Conservation (phyloP, 2,329 filamentous ascomycete genomes). For the Parasarocladium wereldwijsianum region DNA sequence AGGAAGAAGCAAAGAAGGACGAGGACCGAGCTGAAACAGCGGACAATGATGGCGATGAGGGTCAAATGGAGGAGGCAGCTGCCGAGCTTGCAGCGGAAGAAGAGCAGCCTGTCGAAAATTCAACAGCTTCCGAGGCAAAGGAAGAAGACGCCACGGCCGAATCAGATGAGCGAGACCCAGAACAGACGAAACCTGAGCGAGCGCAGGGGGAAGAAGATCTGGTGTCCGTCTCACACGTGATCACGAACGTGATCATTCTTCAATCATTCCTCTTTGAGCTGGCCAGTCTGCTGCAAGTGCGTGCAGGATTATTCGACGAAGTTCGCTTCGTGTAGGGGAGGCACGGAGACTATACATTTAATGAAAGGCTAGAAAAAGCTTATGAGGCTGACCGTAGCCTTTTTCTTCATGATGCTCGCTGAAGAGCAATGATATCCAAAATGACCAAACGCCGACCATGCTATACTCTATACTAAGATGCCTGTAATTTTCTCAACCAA, state of each 20-base stretch:
- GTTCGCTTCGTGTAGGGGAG: slow-evolving; percentile 38
- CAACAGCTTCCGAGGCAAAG: slow-evolving; percentile 9
- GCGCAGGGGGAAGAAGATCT: slow-evolving; percentile 17
- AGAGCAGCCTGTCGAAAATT: no score
- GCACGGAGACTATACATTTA: no score
- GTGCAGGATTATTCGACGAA: slow-evolving; percentile 64
- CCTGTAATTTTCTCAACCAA: no score
- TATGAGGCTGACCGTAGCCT: no score
- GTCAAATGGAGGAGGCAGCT: slow-evolving; percentile 3
- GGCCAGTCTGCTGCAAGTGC: slow-evolving; percentile 58
- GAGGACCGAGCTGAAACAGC: slow-evolving; percentile 6
- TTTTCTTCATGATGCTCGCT: no score
- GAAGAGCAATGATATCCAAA: no score
- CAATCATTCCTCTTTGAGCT: slow-evolving; percentile 71
- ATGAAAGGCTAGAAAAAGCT: no score
- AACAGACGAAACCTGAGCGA: slow-evolving; percentile 9
- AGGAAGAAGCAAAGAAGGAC: slow-evolving; percentile 9
- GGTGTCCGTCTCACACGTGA: slow-evolving; percentile 59
- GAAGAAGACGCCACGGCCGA: slow-evolving; percentile 1
- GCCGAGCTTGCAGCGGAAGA: slow-evolving; percentile 4
- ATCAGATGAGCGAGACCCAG: no score
- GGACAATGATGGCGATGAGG: slow-evolving; percentile 5
- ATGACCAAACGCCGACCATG: no score
- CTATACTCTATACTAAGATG: no score
- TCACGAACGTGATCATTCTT: slow-evolving; percentile 67